A percentile compares a stretch with the other conserved stretches of the same genome.
phyloP scores from a whole-genome alignment of 2,329 filamentous ascomycete species.

The Orbilia quercus region DNA sequence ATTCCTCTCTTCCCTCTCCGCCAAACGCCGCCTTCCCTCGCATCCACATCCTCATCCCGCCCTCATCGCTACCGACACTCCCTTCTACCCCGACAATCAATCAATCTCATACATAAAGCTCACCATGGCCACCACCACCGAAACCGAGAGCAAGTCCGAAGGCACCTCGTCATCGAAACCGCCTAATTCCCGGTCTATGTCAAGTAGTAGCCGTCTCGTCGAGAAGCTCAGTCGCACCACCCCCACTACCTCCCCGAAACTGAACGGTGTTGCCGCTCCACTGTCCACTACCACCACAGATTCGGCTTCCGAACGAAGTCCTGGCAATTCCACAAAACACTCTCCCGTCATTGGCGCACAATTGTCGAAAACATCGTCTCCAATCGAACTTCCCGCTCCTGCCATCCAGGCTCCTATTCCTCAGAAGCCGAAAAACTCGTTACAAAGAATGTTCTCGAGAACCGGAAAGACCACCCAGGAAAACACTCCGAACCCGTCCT shows the following conservation, averaged over 20 bases:
- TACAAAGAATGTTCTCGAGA: constrained; percentile 53
- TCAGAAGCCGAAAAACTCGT: constrained; percentile 46
- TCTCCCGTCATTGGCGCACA: constrained; percentile 52
- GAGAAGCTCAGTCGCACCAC: constrained; percentile 47
- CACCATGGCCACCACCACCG: constrained; percentile 46
- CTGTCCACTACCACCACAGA: constrained; percentile 10
- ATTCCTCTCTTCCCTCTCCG: constrained; percentile 1
- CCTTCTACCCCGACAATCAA: background rate
- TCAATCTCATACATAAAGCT: background rate
- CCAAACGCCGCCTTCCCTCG: background rate
- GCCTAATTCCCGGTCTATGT: constrained; percentile 54
- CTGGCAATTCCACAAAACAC: constrained; percentile 42
- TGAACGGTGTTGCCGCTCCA: constrained; percentile 39
- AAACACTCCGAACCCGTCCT: constrained; percentile 6
- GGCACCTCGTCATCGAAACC: constrained; percentile 47
- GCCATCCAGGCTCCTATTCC: constrained; percentile 41
- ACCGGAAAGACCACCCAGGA: constrained; percentile 25
- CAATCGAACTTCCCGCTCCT: constrained; percentile 52
- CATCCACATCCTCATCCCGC: constrained; percentile 4
- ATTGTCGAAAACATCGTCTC: constrained; percentile 50
- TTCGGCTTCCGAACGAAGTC: constrained; percentile 48
- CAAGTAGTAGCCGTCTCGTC: constrained; percentile 48
- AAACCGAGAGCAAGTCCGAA: constrained; percentile 48
- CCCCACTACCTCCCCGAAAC: constrained; percentile 51
- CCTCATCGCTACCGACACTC: background rate